Conservation (phyloP, 1,284 basidiomycete genomes). For the Mycosarcoma maydis region DNA sequence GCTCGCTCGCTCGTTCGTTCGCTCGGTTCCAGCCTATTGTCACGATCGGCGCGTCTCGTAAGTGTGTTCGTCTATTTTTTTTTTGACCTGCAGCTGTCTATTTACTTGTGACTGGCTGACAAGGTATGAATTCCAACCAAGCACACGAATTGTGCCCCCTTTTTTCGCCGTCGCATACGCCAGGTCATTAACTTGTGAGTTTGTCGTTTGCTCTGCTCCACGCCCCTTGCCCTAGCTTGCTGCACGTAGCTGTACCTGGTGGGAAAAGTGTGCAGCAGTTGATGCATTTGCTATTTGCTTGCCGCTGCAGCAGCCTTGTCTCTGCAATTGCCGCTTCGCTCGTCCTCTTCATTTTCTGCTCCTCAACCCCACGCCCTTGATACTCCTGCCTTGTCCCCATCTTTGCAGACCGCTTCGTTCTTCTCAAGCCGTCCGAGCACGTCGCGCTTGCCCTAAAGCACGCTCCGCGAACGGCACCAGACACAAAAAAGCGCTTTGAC, state of each 20-base stretch:
- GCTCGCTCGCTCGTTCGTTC: neutral
- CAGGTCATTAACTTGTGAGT: too few relatives aligned
- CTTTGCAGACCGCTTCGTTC: too few relatives aligned
- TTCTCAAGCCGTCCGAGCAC: neutral
- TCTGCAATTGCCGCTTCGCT: slow-evolving; percentile 1
- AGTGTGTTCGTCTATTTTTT: too few relatives aligned
- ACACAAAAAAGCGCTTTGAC: neutral
- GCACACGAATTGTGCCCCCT: too few relatives aligned
- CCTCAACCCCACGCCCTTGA: neutral
- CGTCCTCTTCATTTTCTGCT: neutral
- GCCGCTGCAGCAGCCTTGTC: neutral
- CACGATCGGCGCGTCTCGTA: too few relatives aligned
- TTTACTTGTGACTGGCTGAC: too few relatives aligned
- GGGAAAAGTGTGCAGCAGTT: neutral
- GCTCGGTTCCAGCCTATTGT: too few relatives aligned
- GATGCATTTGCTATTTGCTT: neutral
- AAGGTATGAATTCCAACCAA: too few relatives aligned
- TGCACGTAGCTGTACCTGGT: slow-evolving; percentile 9
- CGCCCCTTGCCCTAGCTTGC: neutral
- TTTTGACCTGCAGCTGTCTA: too few relatives aligned
- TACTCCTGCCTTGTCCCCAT: neutral
- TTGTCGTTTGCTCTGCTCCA: neutral
- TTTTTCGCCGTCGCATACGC: too few relatives aligned
- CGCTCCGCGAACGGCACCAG: neutral
- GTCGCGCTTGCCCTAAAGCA: neutral